These are phyloP conservation scores for Scytalidium sp. DNA, from an alignment of 2,329 filamentous ascomycete species.

Conservation along the genomic window DNA sequence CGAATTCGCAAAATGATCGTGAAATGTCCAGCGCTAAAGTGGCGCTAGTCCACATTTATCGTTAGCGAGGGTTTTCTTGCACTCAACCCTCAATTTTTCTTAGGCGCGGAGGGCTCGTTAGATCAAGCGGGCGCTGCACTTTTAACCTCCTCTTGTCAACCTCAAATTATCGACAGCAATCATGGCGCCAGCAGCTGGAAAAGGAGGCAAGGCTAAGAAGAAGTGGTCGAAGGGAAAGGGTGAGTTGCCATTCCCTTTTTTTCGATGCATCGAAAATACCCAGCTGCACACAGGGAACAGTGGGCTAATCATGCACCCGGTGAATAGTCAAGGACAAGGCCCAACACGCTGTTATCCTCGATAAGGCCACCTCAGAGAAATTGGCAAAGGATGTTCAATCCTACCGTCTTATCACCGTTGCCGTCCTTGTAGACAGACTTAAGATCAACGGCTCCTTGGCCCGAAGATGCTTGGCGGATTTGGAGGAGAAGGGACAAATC, in stretches of 20 bases:
- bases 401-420: conserved; percentile 98
- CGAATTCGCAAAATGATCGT: neutral
- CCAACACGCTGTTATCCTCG: conserved; percentile 97
- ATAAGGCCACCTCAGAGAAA: conserved; percentile 96
- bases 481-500: conserved; percentile 98
- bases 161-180: conserved; percentile 26
- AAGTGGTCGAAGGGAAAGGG: conserved; percentile 61
- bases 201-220: neutral
- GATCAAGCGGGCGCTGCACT: neutral
- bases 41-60: neutral
- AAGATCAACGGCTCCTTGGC: conserved; percentile 99
- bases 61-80: neutral
- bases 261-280: neutral
- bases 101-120: neutral
- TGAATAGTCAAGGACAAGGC: conserved; percentile 99
- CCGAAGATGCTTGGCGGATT: conserved; percentile 81
- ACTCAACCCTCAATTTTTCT: neutral
- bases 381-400: conserved; percentile 99
- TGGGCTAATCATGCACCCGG: conserved; percentile 32
- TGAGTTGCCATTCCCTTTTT: conserved; percentile 31
- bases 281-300: neutral
- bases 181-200: conserved; percentile 42
- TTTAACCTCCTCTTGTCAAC: neutral
- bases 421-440: conserved; percentile 97
- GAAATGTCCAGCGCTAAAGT: neutral